Evolutionary conservation across 1,284 basidiomycete species (phyloP), one percentile per base, ranked within the genome.

Genomic region (Tranzscheliella williamsii): DNA sequence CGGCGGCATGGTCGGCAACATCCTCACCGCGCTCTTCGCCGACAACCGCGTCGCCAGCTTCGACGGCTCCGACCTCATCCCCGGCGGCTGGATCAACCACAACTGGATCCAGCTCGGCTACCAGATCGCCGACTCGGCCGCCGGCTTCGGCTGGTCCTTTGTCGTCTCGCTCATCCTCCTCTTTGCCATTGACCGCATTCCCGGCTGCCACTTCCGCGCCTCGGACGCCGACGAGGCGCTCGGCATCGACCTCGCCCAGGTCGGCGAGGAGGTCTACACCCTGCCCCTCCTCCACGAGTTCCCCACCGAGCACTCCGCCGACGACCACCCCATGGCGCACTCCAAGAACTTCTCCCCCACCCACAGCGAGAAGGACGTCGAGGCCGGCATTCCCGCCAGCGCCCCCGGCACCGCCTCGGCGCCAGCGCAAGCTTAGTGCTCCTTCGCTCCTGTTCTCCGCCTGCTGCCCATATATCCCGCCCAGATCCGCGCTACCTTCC

Each of bases 101-200:
- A 81, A 91, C 80, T 90, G 82, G 70, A 60, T 79, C 33, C 76
- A 78, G 52, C 80, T 96, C 42, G 92, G 86, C 2, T 88, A 88
- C 79, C 93, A 97, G 79, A 75, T 93, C 51, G 90, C 90, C 2
- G 88, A 90, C 79, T 88, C 87, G 80, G 38, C 44, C n/a, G 43
- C 67, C 5, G 73, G 66, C 30, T 62, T 75, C 42, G 72, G 54
- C 20, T 77, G 67, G 66, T 68, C 68, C 24, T 73, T 74, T 27
- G 61, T 65, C 36, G 36, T 67, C 11, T 72, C 75, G 21, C 29
- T 89, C 12, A 83, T 91, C 79, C 89, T 96, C 78, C 83, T 91
- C 44, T 91, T 92, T 87, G 80, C 86, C 70, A 89, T 97, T 85
- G 91, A 97, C 82, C 90, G 83, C 79, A 89, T 95, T 71, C 94